Evolutionary conservation across 208 protist genomes (phyloP).

Genomic region (Acanthamoeba healyi): DNA sequence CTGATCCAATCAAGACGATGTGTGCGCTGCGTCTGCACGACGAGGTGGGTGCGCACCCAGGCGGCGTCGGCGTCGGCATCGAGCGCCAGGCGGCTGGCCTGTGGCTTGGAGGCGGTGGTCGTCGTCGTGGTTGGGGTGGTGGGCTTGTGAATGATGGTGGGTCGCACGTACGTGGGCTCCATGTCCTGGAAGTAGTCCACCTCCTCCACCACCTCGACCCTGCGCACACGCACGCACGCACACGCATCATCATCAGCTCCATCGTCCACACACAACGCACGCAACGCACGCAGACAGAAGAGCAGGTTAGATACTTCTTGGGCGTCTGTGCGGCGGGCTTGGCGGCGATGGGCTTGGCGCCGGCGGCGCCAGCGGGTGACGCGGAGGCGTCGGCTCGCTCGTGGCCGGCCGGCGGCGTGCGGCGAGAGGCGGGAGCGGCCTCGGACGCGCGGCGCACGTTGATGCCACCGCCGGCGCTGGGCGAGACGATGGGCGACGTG

Average conservation of each 20-base stretch:
- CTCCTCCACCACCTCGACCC: neutral
- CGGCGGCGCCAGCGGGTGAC: neutral
- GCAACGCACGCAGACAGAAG: neutral
- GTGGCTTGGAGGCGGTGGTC: too few species aligned
- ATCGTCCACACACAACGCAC: too few species aligned
- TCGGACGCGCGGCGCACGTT: conserved; percentile 14
- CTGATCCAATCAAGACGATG: too few species aligned
- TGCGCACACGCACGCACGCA: neutral
- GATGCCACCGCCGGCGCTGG: neutral
- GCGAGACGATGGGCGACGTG: neutral
- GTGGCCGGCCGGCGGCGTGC: neutral
- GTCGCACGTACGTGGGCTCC: conserved; percentile 52
- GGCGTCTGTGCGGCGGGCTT: neutral
- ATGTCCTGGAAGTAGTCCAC: conserved; percentile 67
- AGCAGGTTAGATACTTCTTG: neutral
- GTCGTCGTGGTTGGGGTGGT: too few species aligned
- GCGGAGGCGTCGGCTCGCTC: neutral
- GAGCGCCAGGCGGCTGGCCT: neutral
- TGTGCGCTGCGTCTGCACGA: too few species aligned
- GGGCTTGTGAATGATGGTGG: conserved; percentile 24
- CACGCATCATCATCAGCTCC: too few species aligned
- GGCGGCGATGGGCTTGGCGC: neutral
- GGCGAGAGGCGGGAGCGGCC: neutral
- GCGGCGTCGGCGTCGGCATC: neutral
- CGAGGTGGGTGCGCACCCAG: neutral